Evolutionary conservation across 208 protist species (phyloP), one percentile per base, ranked within the genome.

Genomic region (Borovskyia barvae): DNA sequence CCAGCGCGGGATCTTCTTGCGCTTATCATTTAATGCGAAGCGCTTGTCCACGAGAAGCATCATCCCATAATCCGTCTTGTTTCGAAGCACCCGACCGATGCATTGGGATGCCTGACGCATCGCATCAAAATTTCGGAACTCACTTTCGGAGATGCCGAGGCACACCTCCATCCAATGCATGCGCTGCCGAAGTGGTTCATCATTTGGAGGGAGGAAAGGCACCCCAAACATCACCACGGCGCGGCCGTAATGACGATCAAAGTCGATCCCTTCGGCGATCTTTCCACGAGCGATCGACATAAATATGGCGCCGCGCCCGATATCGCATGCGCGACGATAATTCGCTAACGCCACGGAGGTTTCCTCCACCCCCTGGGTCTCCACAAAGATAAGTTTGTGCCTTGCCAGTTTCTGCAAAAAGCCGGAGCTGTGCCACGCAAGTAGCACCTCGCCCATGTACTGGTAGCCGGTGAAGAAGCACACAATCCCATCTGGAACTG

Each of bases 21-120:
- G 71, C 65, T 99, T 99, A 75, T 99, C 98, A 22, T 82, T 79
- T 25, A 97, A 79, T 22, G 90, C 83, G 73, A 98, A 99, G 24
- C 98, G 80, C 55, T 95, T 90, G 78, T 99, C 98, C 5, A 99
- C 98, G 29, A 99, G 91, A 12, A 99, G 81, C 97, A 99, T 99
- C 61, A 99, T 91, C 12, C 98, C 99, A 70, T 99, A 99, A 79
- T 99, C 99, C 3, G 91, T 97, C 66, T 99, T 99, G 70, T 98
- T 98, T 54, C 99, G 87, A 36, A 99, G 93, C 43, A 99, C 98
- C 43, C 98, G 90, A 0, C 98, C 99, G 11, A 99, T 97, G 74
- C 98, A 99, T 88, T 99, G 98, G n/a, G 97, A 95, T 0, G 98
- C 97, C 63, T 98, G 94, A 40, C 98, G 82, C 97, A 99, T 98